These are phyloP conservation scores for Aspergillus quadrilineatus DNA, from an alignment of 2,329 filamentous ascomycete genomes.

Conservation along the genomic window DNA sequence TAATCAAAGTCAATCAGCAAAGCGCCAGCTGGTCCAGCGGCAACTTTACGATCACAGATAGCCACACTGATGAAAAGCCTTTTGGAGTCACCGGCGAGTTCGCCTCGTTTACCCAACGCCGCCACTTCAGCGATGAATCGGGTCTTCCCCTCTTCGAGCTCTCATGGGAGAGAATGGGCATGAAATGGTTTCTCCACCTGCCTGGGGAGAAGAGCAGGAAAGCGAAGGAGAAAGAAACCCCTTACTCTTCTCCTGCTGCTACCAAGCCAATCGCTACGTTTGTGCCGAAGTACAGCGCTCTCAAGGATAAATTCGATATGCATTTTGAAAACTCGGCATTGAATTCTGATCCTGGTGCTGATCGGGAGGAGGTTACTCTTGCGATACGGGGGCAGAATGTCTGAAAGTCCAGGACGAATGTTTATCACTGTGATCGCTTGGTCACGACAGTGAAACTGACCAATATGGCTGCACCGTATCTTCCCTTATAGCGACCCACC, in stretches of 20 bases:
- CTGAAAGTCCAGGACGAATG: too few relatives aligned
- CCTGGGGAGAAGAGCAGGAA: constrained; percentile 11
- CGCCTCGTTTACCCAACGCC: constrained; percentile 10
- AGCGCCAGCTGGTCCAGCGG: neutral
- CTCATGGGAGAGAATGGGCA: constrained; percentile 18
- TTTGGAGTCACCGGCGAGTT: constrained; percentile 18
- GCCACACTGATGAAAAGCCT: neutral
- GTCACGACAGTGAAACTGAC: too few relatives aligned
- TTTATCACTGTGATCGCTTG: too few relatives aligned
- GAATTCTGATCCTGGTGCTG: too few relatives aligned
- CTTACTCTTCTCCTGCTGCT: neutral
- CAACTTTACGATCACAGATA: constrained; percentile 9
- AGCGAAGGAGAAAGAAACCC: too few relatives aligned
- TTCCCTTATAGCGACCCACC: too few relatives aligned
- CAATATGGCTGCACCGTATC: too few relatives aligned
- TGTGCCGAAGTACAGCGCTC: constrained; percentile 14
- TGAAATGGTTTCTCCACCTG: constrained; percentile 22
- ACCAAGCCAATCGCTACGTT: constrained; percentile 16
- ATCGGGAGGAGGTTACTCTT: too few relatives aligned
- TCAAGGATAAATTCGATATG: too few relatives aligned
- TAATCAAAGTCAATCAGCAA: constrained; percentile 12
- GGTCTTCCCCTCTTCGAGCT: constrained; percentile 24
- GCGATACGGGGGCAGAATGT: too few relatives aligned
- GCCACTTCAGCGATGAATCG: constrained; percentile 20
- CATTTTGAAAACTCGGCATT: too few relatives aligned